Evolutionary conservation across 768 basidiomycete species (phyloP).

Genomic region (Suillus brevipes): DNA sequence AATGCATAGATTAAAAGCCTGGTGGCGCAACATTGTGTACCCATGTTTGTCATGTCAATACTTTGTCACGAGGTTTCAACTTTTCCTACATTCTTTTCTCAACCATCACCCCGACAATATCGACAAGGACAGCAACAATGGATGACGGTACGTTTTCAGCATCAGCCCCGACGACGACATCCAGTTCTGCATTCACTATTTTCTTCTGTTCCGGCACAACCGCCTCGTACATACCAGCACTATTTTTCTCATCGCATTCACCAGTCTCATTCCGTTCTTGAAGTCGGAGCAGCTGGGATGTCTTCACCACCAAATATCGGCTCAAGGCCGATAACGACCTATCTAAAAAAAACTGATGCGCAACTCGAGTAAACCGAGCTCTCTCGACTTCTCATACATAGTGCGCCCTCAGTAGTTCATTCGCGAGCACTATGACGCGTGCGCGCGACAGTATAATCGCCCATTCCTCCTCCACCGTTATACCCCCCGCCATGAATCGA

Average conservation of each 20-base stretch:
- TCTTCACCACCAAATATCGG: constrained; percentile 11
- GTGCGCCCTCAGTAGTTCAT: constrained; percentile 11
- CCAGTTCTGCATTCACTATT: constrained; percentile 47
- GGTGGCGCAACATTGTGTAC: constrained; percentile 7
- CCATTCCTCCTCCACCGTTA: constrained; percentile 32
- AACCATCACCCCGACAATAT: constrained; percentile 22
- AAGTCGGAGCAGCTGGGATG: constrained; percentile 6
- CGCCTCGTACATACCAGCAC: constrained; percentile 33
- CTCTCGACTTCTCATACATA: constrained; percentile 14
- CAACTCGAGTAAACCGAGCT: constrained; percentile 10
- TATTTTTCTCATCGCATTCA: constrained; percentile 24
- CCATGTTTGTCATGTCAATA: constrained; percentile 7
- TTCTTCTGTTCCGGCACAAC: constrained; percentile 38
- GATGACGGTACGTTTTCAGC: constrained; percentile 83
- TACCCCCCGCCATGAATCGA: constrained; percentile 36
- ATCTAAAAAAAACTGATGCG: constrained; percentile 6
- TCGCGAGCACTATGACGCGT: constrained; percentile 14
- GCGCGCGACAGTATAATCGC: constrained; percentile 11
- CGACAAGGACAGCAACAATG: constrained; percentile 41
- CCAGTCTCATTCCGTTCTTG: neutral
- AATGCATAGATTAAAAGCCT: constrained; percentile 8
- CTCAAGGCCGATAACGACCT: constrained; percentile 32
- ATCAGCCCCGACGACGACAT: constrained; percentile 67
- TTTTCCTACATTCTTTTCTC: constrained; percentile 18
- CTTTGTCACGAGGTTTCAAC: constrained; percentile 8